Evolutionary conservation across 1,139 yeast species (phyloP).

Genomic region (Suhomyces wounanorum): DNA sequence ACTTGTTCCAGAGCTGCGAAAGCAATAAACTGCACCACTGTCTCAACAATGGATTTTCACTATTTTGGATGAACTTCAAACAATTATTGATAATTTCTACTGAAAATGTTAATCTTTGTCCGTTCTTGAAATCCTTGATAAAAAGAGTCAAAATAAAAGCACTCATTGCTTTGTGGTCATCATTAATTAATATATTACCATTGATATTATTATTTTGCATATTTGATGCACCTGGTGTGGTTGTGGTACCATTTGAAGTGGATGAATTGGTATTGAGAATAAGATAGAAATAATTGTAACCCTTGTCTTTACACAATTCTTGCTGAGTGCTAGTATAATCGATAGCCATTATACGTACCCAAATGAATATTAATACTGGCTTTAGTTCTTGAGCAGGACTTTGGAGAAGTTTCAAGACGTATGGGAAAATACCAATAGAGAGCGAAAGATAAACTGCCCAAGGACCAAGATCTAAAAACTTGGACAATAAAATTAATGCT

Average conservation of each 20-base stretch:
- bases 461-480: slow-evolving; percentile 91
- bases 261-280: slow-evolving; percentile 52
- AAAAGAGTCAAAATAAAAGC: slow-evolving; percentile 86
- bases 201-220: slow-evolving; percentile 13
- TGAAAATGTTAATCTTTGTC: slow-evolving; percentile 79
- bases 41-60: slow-evolving; percentile 82
- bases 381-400: slow-evolving; percentile 95
- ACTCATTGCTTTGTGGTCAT: slow-evolving; percentile 94
- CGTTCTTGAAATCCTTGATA: slow-evolving; percentile 75
- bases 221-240: slow-evolving; percentile 22
- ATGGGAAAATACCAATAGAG: slow-evolving; percentile 95
- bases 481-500: slow-evolving; percentile 80
- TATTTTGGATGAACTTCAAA: slow-evolving; percentile 62
- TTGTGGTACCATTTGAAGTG: slow-evolving; percentile 28
- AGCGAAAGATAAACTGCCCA: slow-evolving; percentile 95
- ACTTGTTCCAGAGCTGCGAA: slow-evolving; percentile 73
- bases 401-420: slow-evolving; percentile 84
- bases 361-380: slow-evolving; percentile 90
- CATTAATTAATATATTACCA: slow-evolving; percentile 45
- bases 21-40: slow-evolving; percentile 89
- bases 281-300: slow-evolving; percentile 82
- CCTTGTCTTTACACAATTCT: slow-evolving; percentile 88
- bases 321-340: slow-evolving; percentile 89
- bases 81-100: slow-evolving; percentile 72
- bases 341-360: slow-evolving; percentile 98